Evolutionary conservation across 2,329 filamentous ascomycete species (phyloP), one percentile per base, ranked within the genome.

Genomic region (Aspergillus intermedius): DNA sequence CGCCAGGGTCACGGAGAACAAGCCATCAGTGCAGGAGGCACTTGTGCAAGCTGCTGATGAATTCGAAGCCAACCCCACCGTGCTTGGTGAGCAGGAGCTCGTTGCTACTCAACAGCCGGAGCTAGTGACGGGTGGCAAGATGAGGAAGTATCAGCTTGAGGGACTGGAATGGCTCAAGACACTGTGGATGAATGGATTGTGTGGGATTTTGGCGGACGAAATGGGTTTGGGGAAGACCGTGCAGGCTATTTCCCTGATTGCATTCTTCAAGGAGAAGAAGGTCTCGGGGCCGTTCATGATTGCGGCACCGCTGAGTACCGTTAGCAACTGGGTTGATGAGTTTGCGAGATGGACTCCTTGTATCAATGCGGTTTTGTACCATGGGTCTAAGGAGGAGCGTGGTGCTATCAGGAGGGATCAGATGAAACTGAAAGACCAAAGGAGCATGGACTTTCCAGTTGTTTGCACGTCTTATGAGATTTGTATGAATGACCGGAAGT

Each of bases 391-490:
- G 22, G 75, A 82, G 17, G 82, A 93, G 53, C 80, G 93, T n/a
- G 83, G 83, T 45, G 76, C 82, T 1, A 81, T 96, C n/a, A 84
- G 90, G 52, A 77, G 75, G 41, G 84, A 80, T n/a, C 73, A 79
- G 35, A 80, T 97, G 60, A 84, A 84, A 64, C 80, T 72, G 44
- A 64, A 79, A 40, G 74, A 88, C 52, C 81, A 91, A 12, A 79
- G 82, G 10, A 79, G 84, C 0, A 72, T 78, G 1, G 79, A 85
- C 42, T 98, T 97, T 53, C 93, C 93, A 0, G 85, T 98, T 0
- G 87, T 97, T 0, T 91, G 91, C 61, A 98, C 93, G 0, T 94
- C 86, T 35, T 97, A 97, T 60, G 93, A 98, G 64, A 96, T 98
- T 63, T 91, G 94, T 47, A 84, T 98, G 70, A 85, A 89, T 59